Conservation (phyloP, 2,329 filamentous ascomycete species). For the Exophiala bonariae region DNA sequence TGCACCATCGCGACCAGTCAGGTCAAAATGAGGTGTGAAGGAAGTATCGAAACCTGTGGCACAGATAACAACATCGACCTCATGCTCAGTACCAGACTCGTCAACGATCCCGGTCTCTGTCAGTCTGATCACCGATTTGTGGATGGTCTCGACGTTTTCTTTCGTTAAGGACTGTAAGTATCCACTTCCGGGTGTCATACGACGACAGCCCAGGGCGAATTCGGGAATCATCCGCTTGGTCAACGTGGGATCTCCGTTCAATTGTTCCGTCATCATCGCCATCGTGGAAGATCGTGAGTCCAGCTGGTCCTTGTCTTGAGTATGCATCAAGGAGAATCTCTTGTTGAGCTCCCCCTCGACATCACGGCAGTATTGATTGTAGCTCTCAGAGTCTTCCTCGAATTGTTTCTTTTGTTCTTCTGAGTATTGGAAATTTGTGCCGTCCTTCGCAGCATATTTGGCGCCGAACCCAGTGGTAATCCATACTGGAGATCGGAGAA, state of each 20-base stretch:
- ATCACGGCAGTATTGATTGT: conserved; percentile 27
- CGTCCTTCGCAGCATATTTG: conserved; percentile 47
- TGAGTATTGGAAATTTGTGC: conserved; percentile 46
- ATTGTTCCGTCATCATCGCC: conserved; percentile 8
- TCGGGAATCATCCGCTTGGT: conserved; percentile 22
- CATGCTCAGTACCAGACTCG: conserved; percentile 1
- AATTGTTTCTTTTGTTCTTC: conserved; percentile 26
- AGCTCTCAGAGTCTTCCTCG: conserved; percentile 10
- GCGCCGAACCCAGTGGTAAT: conserved; percentile 51
- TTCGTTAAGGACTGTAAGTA: conserved; percentile 26
- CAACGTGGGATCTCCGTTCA: conserved; percentile 6
- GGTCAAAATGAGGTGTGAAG: conserved; percentile 29
- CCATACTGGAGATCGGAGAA: conserved; percentile 46
- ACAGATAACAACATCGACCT: conserved; percentile 29
- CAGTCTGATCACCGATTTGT: neutral
- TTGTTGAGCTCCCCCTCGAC: conserved; percentile 31
- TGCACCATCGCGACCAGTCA: conserved; percentile 17
- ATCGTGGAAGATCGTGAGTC: neutral
- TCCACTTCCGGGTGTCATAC: conserved; percentile 22
- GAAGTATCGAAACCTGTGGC: conserved; percentile 36
- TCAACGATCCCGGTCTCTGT: conserved; percentile 6
- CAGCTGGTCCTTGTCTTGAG: conserved; percentile 4
- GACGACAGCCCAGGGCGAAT: conserved; percentile 25
- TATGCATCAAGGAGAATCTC: conserved; percentile 18
- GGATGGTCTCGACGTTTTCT: conserved; percentile 26